Evolutionary conservation across 2,329 filamentous ascomycete genomes (phyloP), one percentile per base, ranked within the genome.

Genomic region (Colletotrichum somersetense): DNA sequence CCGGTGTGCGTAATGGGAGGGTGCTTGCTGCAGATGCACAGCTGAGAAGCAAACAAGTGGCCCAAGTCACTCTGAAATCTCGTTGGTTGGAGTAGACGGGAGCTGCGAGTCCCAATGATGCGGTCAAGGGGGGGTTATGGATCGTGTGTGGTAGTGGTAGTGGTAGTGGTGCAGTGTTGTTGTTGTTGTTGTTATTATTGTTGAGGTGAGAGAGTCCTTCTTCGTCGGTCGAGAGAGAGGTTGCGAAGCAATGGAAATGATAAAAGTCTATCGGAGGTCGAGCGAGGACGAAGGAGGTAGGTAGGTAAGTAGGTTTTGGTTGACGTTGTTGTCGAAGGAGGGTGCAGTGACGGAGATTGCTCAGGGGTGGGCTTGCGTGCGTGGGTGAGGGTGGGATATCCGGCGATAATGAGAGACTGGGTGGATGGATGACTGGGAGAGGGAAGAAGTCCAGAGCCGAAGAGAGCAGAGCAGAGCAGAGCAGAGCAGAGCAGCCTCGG

Each of bases 261-360:
- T 72, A 55, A 69, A 72, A 72, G 66, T 70, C 70, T 72, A 65
- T 72, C 70, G 66, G 70, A 72, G 69, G 65, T 52, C 26, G 58
- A 68, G 58, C 58, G 69, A 72, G 40, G 69, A 40, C 53, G 53
- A 53, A 55, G 40, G 46, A 42, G 53, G 44, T 44, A 42, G 30
- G 30, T 30, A 53, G 48, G 40, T 44, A 42, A 42, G 42, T 23
- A 38, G 55, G 46, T 48, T 46, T 50, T 16, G 40, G 14, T 42
- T 42, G 11, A 23, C 35, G 62, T 59, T 42, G 11, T 42, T 52
- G 62, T 59, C 38, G 20, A 52, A 35, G 30, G 38, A 26, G 40
- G 40, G 56, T 35, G 42, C 26, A 35, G 26, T 26, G 64, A 23
- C 56, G 46, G 62, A 59, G 38, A 56, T 46, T 64, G 62, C 62